Evolutionary conservation across 139 green algal genomes (phyloP).

Genomic region (Pedinophyceae sp.): DNA sequence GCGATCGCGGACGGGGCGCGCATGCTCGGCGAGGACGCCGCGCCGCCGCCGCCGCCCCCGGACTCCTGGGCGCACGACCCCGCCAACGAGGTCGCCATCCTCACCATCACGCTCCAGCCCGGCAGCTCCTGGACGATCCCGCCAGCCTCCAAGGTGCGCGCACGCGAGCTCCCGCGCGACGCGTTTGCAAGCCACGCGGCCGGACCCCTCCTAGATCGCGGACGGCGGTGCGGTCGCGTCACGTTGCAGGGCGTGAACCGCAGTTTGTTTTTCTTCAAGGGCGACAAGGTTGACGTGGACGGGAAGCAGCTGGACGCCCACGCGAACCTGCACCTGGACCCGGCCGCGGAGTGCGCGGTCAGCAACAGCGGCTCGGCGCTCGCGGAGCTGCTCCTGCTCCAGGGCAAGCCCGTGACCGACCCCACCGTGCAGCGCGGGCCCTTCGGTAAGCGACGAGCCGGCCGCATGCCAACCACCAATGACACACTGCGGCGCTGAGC

Average conservation of each 20-base stretch:
- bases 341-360: not conserved
- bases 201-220: constrained; percentile 1
- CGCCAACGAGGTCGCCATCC: not conserved
- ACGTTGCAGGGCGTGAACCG: constrained; percentile 9
- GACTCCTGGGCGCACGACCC: not conserved
- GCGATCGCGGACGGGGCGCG: not conserved
- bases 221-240: constrained; percentile 2
- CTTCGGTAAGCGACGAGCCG: no score
- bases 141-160: constrained; percentile 11
- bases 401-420: constrained; percentile 18
- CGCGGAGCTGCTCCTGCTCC: constrained; percentile 11
- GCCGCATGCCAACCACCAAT: no score
- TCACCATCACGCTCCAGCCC: not conserved
- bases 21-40: not conserved
- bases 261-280: constrained; percentile 9
- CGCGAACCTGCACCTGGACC: constrained; percentile 4
- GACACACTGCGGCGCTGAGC: no score
- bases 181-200: not conserved
- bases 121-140: not conserved
- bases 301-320: not conserved
- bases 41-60: not conserved
- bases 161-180: constrained; percentile 4
- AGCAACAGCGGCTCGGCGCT: not conserved
- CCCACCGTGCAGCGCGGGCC: constrained; percentile 22
- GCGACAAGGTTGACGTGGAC: not conserved